A percentile compares a stretch with the other conserved stretches of the same genome.
Conservation (phyloP, 108 stramenopile genomes). For the Cyclotella kingstonii region DNA sequence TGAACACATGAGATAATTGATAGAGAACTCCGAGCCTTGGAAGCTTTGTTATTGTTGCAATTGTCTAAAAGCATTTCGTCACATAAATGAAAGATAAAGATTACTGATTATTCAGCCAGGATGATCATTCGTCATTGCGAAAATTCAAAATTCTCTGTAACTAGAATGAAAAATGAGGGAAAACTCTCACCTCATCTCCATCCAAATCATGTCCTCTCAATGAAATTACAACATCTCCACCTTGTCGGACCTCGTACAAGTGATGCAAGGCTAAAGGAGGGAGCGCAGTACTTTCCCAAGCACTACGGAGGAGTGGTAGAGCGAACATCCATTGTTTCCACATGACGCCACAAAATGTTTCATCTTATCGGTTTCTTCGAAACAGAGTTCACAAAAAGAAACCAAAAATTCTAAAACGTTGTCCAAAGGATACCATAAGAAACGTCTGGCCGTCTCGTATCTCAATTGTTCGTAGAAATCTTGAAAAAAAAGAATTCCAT, state of each 20-base stretch:
- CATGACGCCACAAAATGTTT: background rate
- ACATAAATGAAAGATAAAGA: background rate
- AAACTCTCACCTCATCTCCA: constrained; percentile 32
- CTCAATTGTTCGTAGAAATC: too few relatives aligned
- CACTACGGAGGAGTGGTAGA: background rate
- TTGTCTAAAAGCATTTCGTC: too few relatives aligned
- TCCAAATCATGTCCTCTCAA: constrained; percentile 44
- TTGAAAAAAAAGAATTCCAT: constrained; percentile 17
- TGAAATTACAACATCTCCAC: constrained; percentile 26
- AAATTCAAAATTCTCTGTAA: too few relatives aligned
- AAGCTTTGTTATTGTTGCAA: constrained; percentile 46
- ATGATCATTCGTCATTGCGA: background rate
- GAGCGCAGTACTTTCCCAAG: background rate
- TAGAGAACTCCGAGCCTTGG: constrained; percentile 49
- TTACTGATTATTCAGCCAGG: background rate
- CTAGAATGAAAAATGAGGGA: background rate
- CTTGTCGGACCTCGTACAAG: constrained; percentile 20
- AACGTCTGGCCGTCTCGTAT: too few relatives aligned
- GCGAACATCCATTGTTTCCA: background rate
- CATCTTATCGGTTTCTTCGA: background rate
- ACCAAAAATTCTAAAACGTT: background rate
- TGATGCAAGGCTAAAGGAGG: constrained; percentile 36
- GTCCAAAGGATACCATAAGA: too few relatives aligned
- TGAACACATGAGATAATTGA: constrained; percentile 55
- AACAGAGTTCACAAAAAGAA: background rate